These are phyloP conservation scores for Penicillium capsulatum DNA, from an alignment of 2,329 filamentous ascomycete species.

Conservation along the genomic window DNA sequence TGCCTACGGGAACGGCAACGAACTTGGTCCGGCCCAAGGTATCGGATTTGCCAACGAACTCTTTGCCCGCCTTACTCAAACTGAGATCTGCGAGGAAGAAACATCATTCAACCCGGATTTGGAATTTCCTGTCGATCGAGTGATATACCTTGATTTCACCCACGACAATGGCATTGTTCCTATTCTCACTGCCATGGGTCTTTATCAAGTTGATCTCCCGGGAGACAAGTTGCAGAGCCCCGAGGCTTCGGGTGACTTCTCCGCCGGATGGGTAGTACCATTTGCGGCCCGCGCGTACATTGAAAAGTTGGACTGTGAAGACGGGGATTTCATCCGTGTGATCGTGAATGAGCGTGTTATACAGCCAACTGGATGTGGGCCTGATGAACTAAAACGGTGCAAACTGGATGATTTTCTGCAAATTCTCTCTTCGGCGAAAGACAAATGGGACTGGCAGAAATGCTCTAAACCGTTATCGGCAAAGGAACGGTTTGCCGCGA, in stretches of 20 bases:
- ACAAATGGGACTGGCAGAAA: no score
- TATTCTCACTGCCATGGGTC: constrained; percentile 70
- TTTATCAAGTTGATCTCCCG: constrained; percentile 63
- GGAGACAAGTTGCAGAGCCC: constrained; percentile 50
- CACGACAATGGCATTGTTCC: constrained; percentile 85
- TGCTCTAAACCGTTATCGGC: no score
- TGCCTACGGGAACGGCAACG: constrained; percentile 70
- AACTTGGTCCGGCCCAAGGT: constrained; percentile 76
- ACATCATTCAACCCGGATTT: background rate
- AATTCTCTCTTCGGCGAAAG: no score
- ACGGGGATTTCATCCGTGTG: constrained; percentile 59
- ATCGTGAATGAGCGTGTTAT: constrained; percentile 81
- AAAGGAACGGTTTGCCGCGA: no score
- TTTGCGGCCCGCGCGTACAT: constrained; percentile 79
- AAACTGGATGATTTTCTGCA: no score
- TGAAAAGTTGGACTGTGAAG: constrained; percentile 73
- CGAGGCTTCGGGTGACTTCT: constrained; percentile 61
- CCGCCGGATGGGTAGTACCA: constrained; percentile 73
- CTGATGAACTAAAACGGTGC: constrained; percentile 69
- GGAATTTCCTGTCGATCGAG: constrained; percentile 65
- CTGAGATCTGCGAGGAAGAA: constrained; percentile 52
- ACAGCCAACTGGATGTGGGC: constrained; percentile 64
- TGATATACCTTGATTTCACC: constrained; percentile 81
- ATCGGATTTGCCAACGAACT: constrained; percentile 87
- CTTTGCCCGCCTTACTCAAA: constrained; percentile 73